Conservation (phyloP, 2,329 filamentous ascomycete genomes). For the Triangularia verruculosa region DNA sequence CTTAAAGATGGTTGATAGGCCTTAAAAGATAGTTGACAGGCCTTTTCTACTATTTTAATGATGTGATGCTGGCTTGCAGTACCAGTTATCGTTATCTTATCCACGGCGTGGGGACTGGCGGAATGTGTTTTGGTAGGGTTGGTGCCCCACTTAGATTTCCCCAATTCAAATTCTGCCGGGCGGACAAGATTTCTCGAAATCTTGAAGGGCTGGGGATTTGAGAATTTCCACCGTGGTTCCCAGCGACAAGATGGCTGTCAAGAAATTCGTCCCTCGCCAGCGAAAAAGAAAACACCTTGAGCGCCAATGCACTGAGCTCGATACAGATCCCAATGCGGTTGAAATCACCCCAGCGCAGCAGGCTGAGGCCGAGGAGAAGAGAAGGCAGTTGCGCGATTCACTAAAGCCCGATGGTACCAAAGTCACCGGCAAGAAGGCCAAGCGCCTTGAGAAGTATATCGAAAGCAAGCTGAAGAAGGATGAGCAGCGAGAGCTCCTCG, state of each 20-base stretch:
- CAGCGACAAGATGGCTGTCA: conserved; percentile 40
- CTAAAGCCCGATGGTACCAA: conserved; percentile 50
- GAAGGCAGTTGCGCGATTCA: conserved; percentile 53
- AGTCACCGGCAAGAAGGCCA: conserved; percentile 63
- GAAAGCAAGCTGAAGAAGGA: conserved; percentile 94
- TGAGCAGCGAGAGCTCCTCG: conserved; percentile 79
- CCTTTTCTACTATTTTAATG: too few relatives aligned
- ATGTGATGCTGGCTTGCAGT: too few relatives aligned
- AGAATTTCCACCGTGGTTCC: conserved; percentile 1
- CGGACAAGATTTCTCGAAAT: conserved; percentile 27
- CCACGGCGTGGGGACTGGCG: too few relatives aligned
- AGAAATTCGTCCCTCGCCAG: conserved; percentile 61
- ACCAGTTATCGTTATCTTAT: too few relatives aligned
- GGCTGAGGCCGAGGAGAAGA: conserved; percentile 52
- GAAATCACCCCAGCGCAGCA: conserved; percentile 46
- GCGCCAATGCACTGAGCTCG: conserved; percentile 50
- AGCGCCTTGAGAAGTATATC: conserved; percentile 66
- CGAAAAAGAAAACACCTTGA: conserved; percentile 68
- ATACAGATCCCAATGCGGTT: conserved; percentile 52
- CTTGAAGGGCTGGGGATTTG: conserved; percentile 3
- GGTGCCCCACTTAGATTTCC: too few relatives aligned
- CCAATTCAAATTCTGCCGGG: conserved; percentile 29
- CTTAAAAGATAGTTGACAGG: too few relatives aligned
- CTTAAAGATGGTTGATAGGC: too few relatives aligned
- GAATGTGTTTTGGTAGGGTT: too few relatives aligned